Percentiles rank a stretch among this genome's conserved stretches.
phyloP scores from a whole-genome alignment of 2,329 filamentous ascomycete genomes.

The Alternaria solani region DNA sequence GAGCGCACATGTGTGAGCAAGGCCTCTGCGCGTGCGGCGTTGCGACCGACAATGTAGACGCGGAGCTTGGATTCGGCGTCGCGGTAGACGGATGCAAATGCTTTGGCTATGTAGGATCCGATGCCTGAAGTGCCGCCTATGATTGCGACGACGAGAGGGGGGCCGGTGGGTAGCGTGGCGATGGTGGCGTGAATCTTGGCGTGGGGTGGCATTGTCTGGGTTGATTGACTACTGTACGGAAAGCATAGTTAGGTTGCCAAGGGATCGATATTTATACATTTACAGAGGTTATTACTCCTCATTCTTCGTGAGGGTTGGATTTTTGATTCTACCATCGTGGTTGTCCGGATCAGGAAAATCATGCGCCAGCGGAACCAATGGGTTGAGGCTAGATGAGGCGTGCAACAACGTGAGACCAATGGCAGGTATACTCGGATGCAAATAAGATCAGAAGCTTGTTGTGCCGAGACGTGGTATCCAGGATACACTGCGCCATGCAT shows the following conservation, averaged over 20 bases:
- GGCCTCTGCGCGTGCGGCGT: conserved; percentile 35
- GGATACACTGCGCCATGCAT: neutral
- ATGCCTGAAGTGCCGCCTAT: conserved; percentile 37
- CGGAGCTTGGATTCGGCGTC: conserved; percentile 36
- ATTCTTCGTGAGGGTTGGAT: neutral
- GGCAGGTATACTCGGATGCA: neutral
- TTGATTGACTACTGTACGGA: neutral
- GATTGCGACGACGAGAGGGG: conserved; percentile 33
- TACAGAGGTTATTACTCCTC: neutral
- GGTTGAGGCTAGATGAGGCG: neutral
- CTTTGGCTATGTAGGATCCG: conserved; percentile 33
- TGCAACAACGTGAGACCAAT: neutral
- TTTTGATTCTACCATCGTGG: neutral
- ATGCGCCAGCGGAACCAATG: neutral
- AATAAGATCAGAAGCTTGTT: neutral
- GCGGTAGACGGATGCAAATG: conserved; percentile 18
- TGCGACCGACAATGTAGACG: conserved; percentile 57
- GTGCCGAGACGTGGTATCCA: neutral
- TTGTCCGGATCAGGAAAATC: conserved; percentile 1
- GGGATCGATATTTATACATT: neutral
- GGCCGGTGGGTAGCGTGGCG: conserved; percentile 23
- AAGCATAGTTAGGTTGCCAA: neutral
- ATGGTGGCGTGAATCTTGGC: conserved; percentile 17
- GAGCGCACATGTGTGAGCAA: conserved; percentile 39
- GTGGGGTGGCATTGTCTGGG: neutral